A percentile compares a stretch with the other conserved stretches of the same genome.
phyloP scores from a whole-genome alignment of 1,139 yeast genomes.

The Saccharomyces hybrid region DNA sequence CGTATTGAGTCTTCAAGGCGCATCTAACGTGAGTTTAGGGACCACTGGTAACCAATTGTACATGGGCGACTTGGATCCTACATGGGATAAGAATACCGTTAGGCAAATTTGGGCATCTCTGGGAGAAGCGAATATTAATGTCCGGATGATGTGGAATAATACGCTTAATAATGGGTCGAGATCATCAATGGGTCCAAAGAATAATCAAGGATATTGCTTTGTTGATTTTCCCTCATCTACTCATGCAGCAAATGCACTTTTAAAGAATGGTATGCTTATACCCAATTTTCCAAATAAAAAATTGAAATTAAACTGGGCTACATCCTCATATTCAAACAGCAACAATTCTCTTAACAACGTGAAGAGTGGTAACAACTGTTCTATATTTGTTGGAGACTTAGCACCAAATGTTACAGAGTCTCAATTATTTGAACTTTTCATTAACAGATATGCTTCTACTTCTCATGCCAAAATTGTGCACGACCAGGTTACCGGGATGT shows the following conservation, averaged over 20 bases:
- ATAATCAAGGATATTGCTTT: conserved; percentile 70
- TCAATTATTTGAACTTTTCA: conserved; percentile 58
- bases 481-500: conserved; percentile 65
- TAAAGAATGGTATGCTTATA: conserved; percentile 55
- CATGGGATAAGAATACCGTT: conserved; percentile 57
- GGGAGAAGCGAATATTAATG: conserved; percentile 35
- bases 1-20: not conserved
- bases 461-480: conserved; percentile 66
- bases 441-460: conserved; percentile 52
- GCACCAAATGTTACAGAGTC: conserved; percentile 69
- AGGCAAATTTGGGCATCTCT: conserved; percentile 46
- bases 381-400: conserved; percentile 72
- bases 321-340: conserved; percentile 45
- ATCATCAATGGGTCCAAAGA: conserved; percentile 7
- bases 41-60: conserved; percentile 18
- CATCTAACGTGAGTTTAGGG: not conserved
- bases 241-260: conserved; percentile 58
- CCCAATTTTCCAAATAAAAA: conserved; percentile 53
- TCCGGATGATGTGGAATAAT: conserved; percentile 42
- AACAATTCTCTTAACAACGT: conserved; percentile 28
- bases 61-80: conserved; percentile 75
- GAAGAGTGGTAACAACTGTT: conserved; percentile 36
- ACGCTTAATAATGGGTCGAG: conserved; percentile 23
- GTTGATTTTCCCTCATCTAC: conserved; percentile 55
- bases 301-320: conserved; percentile 68